These are phyloP conservation scores for Pascua guehoae DNA, from an alignment of 1,284 basidiomycete species.

Conservation along the genomic window DNA sequence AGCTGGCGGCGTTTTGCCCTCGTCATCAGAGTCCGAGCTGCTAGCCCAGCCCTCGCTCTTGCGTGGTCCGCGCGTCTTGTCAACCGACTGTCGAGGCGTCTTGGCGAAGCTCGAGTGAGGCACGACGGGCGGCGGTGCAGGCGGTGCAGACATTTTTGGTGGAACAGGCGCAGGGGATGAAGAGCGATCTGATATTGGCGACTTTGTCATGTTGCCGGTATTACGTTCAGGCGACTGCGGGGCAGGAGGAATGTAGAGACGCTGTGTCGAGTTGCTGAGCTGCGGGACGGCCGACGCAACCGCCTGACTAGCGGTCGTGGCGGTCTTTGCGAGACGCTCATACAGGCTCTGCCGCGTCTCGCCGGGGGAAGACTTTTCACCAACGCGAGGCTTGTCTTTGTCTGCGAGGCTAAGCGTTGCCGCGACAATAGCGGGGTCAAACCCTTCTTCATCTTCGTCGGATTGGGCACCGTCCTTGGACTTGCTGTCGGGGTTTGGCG, in stretches of 20 bases:
- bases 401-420: slow-evolving; percentile 7
- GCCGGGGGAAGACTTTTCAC: background rate
- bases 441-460: slow-evolving; percentile 22
- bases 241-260: slow-evolving; percentile 13
- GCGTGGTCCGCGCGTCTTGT: background rate
- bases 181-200: slow-evolving; percentile 13
- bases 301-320: background rate
- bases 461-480: background rate
- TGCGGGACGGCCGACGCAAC: background rate
- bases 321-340: slow-evolving; percentile 11
- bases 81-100: slow-evolving; percentile 1
- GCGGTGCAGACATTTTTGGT: slow-evolving; percentile 8
- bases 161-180: slow-evolving; percentile 14
- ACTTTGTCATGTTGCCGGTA: background rate
- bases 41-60: slow-evolving; percentile 17
- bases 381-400: background rate
- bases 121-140: slow-evolving; percentile 5
- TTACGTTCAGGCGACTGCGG: slow-evolving; percentile 6
- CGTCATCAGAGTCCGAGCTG: slow-evolving; percentile 20
- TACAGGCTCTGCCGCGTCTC: slow-evolving; percentile 13
- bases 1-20: slow-evolving; percentile 4
- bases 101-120: slow-evolving; percentile 20
- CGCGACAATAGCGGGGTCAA: slow-evolving; percentile 29
- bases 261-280: background rate
- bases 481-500: background rate